A percentile compares a stretch with the other conserved stretches of the same genome.
Conservation (phyloP, 2,329 filamentous ascomycete genomes). For the Ophiostoma sp. region DNA sequence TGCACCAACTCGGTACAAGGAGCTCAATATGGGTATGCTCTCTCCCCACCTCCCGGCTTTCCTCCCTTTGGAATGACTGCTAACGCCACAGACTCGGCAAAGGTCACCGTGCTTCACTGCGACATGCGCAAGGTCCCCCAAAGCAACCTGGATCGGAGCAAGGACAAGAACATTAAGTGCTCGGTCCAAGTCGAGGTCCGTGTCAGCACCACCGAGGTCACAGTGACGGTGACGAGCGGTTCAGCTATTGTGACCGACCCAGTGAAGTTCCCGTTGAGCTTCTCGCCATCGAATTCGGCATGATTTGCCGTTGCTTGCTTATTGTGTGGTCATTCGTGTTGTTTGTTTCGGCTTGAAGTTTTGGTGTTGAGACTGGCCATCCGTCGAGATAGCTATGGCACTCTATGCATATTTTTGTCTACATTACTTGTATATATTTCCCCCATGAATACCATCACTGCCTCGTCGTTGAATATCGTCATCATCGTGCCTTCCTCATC, state of each 20-base stretch:
- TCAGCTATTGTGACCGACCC: conserved; percentile 16
- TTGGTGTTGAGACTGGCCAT: background rate
- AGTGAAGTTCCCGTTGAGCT: conserved; percentile 13
- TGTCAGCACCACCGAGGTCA: conserved; percentile 19
- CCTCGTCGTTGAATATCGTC: background rate
- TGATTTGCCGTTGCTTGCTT: background rate
- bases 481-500: background rate
- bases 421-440: background rate
- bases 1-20: conserved; percentile 24
- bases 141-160: conserved; percentile 7
- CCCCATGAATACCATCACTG: background rate
- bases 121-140: conserved; percentile 29
- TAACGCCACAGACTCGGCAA: conserved; percentile 20
- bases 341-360: background rate
- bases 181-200: conserved; percentile 23
- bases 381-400: background rate
- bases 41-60: too few species aligned
- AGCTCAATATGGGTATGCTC: conserved; percentile 25
- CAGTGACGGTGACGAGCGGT: conserved; percentile 21
- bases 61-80: background rate
- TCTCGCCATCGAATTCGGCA: background rate
- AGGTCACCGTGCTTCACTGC: conserved; percentile 26
- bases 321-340: background rate
- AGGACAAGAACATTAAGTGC: conserved; percentile 18
- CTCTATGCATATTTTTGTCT: background rate